phyloP scores from a whole-genome alignment of 176 grass and related monocot species.

The Oryza officinalis region DNA sequence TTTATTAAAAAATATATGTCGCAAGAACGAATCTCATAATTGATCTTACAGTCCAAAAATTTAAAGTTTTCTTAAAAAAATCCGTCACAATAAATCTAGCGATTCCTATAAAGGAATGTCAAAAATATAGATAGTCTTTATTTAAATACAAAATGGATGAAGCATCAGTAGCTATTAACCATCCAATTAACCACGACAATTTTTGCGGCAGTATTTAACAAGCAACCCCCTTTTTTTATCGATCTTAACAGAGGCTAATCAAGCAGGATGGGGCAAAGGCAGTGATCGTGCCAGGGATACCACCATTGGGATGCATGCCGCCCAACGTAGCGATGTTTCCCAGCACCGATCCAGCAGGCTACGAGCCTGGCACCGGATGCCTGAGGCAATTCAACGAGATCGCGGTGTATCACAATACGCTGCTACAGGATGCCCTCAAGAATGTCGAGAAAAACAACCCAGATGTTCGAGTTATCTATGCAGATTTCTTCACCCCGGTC shows the following conservation, averaged over 20 bases:
- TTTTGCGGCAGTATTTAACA: too few species aligned
- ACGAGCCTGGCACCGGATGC: slow-evolving; percentile 52
- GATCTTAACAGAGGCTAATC: slow-evolving; percentile 46
- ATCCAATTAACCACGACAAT: too few species aligned
- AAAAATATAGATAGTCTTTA: too few species aligned
- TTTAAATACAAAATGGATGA: too few species aligned
- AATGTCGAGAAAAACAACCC: background rate
- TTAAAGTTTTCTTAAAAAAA: too few species aligned
- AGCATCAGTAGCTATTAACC: too few species aligned
- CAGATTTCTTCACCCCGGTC: slow-evolving; percentile 47
- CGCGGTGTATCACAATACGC: slow-evolving; percentile 49
- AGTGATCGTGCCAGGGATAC: slow-evolving; percentile 57
- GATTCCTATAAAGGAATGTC: too few species aligned
- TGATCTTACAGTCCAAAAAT: too few species aligned
- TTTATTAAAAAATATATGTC: too few species aligned
- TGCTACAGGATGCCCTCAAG: slow-evolving; percentile 27
- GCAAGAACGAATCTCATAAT: too few species aligned
- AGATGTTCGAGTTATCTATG: slow-evolving; percentile 32
- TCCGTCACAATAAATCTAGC: too few species aligned
- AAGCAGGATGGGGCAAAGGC: slow-evolving; percentile 43
- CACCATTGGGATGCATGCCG: slow-evolving; percentile 57
- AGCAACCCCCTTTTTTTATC: too few species aligned
- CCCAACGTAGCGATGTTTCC: slow-evolving; percentile 31
- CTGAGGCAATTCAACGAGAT: slow-evolving; percentile 52
- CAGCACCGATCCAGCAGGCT: slow-evolving; percentile 20